Evolutionary conservation across 2,329 filamentous ascomycete genomes (phyloP), one percentile per base, ranked within the genome.

Genomic region (Phialemoniopsis sp.): DNA sequence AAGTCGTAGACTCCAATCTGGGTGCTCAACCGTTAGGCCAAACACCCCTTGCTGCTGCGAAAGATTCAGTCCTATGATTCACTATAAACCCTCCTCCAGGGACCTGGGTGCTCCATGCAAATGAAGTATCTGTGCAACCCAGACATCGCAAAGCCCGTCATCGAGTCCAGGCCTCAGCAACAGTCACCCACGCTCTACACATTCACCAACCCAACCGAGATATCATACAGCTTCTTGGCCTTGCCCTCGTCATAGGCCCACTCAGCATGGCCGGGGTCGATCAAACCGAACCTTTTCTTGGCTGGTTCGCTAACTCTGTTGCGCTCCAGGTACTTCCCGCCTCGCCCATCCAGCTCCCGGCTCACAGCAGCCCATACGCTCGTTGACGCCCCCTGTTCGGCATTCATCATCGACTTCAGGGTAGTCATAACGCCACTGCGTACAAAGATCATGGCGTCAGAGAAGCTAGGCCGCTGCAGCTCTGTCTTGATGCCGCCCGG

Each of bases 221-320:
- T 78, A 39, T 26, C 21, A 10, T 26, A 26, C 21, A 26, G 21
- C 21, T 26, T 26, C 21, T 26, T 26, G 6, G 21, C 21, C 21
- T 10, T 15, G 19, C 29, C 19, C 8, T 29, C 13, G 21, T 37
- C 35, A 29, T 37, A 37, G 9, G 28, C 35, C n/a, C 26, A 26
- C 19, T 19, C 16, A 13, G 5, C 35, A 30, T 29, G 26, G 19
- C 35, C 35, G 13, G 26, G 16, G 15, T 37, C 35, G 16, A 66
- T 70, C 34, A 67, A 86, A 19, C 68, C 77, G 14, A 51, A 64
- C 17, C 83, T 87, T 58, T 88, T 72, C 63, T 74, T 29, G 12
- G 16, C 26, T 30, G 19, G 17, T 15, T 15, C 9, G 14, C 5
- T n/a, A 3, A 15, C 13, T 14, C 12, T 8, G 10, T 21, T 28